Conservation (phyloP, 2,329 filamentous ascomycete genomes). For the Graphilbum ipis-grandicollis region DNA sequence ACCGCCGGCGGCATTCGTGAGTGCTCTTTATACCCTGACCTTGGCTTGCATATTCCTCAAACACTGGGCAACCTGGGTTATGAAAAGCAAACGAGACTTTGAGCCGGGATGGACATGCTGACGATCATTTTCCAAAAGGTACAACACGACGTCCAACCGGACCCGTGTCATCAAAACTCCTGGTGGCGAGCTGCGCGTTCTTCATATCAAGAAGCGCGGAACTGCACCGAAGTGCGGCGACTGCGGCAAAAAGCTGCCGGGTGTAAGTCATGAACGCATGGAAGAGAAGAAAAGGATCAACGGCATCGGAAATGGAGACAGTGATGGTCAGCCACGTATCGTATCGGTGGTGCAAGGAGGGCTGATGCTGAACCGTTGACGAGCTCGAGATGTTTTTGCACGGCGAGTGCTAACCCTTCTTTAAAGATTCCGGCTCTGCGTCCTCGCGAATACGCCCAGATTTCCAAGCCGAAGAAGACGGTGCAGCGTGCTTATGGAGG, state of each 20-base stretch:
- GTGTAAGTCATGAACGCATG: slow-evolving; percentile 58
- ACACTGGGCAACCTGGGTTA: too few species aligned
- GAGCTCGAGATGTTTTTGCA: too few species aligned
- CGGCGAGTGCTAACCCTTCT: neutral
- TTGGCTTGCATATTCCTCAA: too few species aligned
- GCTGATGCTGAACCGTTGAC: too few species aligned
- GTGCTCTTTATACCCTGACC: too few species aligned
- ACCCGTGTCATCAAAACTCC: slow-evolving; percentile 93
- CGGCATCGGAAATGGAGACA: too few species aligned
- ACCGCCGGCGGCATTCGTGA: slow-evolving; percentile 69
- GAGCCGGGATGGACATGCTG: too few species aligned
- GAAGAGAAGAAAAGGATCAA: too few species aligned
- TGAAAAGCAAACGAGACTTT: too few species aligned
- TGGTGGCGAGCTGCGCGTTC: slow-evolving; percentile 84
- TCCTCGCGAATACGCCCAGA: slow-evolving; percentile 90
- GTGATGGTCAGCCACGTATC: too few species aligned
- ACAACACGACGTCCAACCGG: slow-evolving; percentile 98
- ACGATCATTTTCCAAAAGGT: slow-evolving; percentile 36
- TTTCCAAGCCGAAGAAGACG: slow-evolving; percentile 98
- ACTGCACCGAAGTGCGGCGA: slow-evolving; percentile 98
- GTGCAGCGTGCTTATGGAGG: slow-evolving; percentile 97
- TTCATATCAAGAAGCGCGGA: slow-evolving; percentile 99
- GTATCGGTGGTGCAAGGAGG: too few species aligned
- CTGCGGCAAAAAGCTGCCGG: slow-evolving; percentile 92
- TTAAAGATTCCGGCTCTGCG: slow-evolving; percentile 66